Evolutionary conservation across 345 rosid species (phyloP).

Genomic region (Erodium maritimum): DNA sequence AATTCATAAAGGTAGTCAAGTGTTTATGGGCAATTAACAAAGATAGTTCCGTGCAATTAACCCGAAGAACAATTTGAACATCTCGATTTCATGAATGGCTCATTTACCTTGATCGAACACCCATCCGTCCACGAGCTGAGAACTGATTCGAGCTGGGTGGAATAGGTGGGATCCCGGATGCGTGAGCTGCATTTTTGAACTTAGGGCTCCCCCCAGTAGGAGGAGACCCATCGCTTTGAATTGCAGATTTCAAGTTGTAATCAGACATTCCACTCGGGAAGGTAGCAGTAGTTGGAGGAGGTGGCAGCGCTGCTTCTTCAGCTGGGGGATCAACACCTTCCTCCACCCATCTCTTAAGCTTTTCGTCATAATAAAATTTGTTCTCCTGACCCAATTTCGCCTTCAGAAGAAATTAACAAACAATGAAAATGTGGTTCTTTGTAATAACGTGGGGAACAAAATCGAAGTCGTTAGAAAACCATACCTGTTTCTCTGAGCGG

Average conservation of each 20-base stretch:
- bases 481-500: conserved; percentile 70
- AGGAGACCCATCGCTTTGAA: conserved; percentile 39
- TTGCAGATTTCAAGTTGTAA: conserved; percentile 51
- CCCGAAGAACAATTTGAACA: too few species aligned
- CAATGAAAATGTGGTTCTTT: not conserved
- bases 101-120: conserved; percentile 73
- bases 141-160: conserved; percentile 73
- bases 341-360: conserved; percentile 96
- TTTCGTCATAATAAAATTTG: conserved; percentile 83
- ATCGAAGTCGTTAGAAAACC: not conserved
- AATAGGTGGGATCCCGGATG: conserved; percentile 74
- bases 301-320: conserved; percentile 66
- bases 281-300: conserved; percentile 70
- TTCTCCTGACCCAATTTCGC: conserved; percentile 89
- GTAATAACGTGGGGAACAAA: not conserved
- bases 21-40: too few species aligned
- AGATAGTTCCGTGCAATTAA: too few species aligned
- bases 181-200: conserved; percentile 31
- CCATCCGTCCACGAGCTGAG: conserved; percentile 81
- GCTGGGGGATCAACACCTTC: conserved; percentile 86
- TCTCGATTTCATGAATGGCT: too few species aligned
- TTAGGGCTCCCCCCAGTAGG: conserved; percentile 35
- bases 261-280: conserved; percentile 56
- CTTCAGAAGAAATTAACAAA: conserved; percentile 24
- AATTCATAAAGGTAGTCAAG: too few species aligned